Base-by-base conservation (phyloP, 176 grass and related monocot species). In the Oropetium thomaeum region DNA sequence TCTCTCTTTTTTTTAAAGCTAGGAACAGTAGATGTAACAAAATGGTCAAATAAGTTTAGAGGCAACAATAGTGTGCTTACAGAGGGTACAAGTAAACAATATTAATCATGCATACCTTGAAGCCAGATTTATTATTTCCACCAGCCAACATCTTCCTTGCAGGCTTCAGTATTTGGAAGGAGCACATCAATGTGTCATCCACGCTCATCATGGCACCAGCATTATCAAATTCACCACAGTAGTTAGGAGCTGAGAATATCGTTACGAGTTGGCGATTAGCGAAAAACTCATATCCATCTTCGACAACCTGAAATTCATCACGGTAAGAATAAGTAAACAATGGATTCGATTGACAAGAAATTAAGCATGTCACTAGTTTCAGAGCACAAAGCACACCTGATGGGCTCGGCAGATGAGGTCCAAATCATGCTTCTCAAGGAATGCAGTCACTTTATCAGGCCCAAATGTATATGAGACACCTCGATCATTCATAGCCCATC, bases 251-350 rank as follows among this genome's bases (percentile, higher is more conserved):
- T 0, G 89, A 92, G 71, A 92, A 92, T 71, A 92, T 83, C 54
- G 86, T 92, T 54, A 92, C 86, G 7, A 92, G 86, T 80, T 83
- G 86, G 47, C 80, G 87, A 62, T 78, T 65, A 38, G 86, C 86
- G 20, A 92, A 92, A 74, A 92, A 92, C 62, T 92, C 90, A 37
- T 92, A 92, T 59, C 90, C 90, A 86, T 92, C 90, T 70, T 92
- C 90, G 23, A 92, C 90, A 57, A 92, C 90, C 90, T 92, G 69
- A 25, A 75, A 80, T 53, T 35, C 3, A 61, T 42, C 41, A 82
- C 76, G 27, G 48, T 28, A 48, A 62, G 11, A 60, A 69, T 43
- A 60, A 49, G 9, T 43, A 73, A 79, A 70, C 0, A 19, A 43
- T 53, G 20, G 23, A 45, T 38, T 57, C 20, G n/a, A 22, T 76